These are phyloP conservation scores for Tolypocladium paradoxum DNA, from an alignment of 2,329 filamentous ascomycete species.

Conservation along the genomic window DNA sequence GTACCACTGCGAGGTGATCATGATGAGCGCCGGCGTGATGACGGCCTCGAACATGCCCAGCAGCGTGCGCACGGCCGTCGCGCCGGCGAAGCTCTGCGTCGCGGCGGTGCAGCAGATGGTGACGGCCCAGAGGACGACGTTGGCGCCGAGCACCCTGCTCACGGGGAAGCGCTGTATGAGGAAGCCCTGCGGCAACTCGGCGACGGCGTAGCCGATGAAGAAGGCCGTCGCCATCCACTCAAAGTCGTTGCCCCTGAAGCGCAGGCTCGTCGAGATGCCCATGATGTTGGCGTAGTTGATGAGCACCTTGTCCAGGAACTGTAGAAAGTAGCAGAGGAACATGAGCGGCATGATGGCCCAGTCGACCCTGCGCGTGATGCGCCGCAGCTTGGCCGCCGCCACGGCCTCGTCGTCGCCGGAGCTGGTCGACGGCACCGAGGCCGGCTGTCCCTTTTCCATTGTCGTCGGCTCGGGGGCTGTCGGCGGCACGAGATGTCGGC, in stretches of 20 bases:
- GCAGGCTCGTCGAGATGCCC: conserved; percentile 16
- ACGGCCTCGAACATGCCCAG: conserved; percentile 36
- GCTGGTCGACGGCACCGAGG: neutral
- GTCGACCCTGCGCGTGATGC: conserved; percentile 14
- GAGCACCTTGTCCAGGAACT: conserved; percentile 17
- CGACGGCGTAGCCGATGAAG: conserved; percentile 17
- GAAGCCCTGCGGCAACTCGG: conserved; percentile 17
- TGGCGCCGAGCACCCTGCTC: conserved; percentile 21
- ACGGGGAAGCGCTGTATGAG: conserved; percentile 23
- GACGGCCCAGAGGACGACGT: conserved; percentile 22
- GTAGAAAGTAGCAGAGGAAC: conserved; percentile 15
- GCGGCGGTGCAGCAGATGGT: conserved; percentile 33
- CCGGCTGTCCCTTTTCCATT: neutral
- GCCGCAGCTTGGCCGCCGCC: neutral
- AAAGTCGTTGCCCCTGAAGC: conserved; percentile 20
- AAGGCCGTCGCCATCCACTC: conserved; percentile 20
- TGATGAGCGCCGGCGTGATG: conserved; percentile 39
- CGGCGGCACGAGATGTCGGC: neutral
- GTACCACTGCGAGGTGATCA: conserved; percentile 33
- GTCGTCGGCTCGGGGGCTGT: neutral
- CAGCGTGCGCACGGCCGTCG: conserved; percentile 31
- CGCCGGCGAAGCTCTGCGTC: conserved; percentile 27
- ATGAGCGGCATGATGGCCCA: conserved; percentile 14
- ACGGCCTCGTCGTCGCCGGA: neutral
- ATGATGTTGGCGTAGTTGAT: conserved; percentile 19